These are phyloP conservation scores for Pyrenula aspistea DNA, from an alignment of 495 filamentous ascomycete genomes.

Conservation along the genomic window DNA sequence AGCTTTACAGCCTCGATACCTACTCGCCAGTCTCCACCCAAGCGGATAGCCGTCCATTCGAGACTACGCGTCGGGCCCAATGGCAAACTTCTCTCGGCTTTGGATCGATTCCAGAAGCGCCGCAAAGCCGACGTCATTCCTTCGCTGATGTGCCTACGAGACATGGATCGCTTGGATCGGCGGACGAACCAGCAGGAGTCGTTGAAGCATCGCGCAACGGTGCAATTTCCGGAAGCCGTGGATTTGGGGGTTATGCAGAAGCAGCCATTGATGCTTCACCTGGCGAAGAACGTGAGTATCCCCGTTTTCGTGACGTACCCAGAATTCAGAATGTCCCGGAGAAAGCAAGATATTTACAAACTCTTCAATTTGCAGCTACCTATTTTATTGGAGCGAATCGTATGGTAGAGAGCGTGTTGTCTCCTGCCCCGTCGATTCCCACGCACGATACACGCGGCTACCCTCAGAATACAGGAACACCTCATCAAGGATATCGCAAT, in stretches of 20 bases:
- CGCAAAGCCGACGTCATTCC: constrained; percentile 91
- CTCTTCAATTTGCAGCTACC: constrained; percentile 31
- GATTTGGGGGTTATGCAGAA: neutral
- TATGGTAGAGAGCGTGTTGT: neutral
- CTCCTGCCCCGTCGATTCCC: neutral
- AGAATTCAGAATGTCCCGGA: constrained; percentile 15
- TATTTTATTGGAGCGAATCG: constrained; percentile 32
- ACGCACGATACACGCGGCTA: neutral
- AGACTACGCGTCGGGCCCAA: constrained; percentile 66
- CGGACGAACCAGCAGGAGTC: constrained; percentile 29
- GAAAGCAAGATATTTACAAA: constrained; percentile 31
- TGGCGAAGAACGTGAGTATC: constrained; percentile 33
- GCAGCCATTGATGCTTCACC: constrained; percentile 12
- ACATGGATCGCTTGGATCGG: constrained; percentile 55
- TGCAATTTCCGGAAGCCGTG: neutral
- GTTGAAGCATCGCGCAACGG: neutral
- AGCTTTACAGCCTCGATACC: constrained; percentile 37
- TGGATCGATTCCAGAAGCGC: constrained; percentile 52
- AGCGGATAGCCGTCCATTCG: constrained; percentile 61
- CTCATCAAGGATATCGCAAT: constrained; percentile 42
- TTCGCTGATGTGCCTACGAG: constrained; percentile 76
- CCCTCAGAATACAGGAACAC: constrained; percentile 28
- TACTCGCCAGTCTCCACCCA: constrained; percentile 41
- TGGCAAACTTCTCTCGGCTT: constrained; percentile 88
- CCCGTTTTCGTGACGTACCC: constrained; percentile 19